These are phyloP conservation scores for Pythium sp. DNA, from an alignment of 352 stramenopile species.

Conservation along the genomic window DNA sequence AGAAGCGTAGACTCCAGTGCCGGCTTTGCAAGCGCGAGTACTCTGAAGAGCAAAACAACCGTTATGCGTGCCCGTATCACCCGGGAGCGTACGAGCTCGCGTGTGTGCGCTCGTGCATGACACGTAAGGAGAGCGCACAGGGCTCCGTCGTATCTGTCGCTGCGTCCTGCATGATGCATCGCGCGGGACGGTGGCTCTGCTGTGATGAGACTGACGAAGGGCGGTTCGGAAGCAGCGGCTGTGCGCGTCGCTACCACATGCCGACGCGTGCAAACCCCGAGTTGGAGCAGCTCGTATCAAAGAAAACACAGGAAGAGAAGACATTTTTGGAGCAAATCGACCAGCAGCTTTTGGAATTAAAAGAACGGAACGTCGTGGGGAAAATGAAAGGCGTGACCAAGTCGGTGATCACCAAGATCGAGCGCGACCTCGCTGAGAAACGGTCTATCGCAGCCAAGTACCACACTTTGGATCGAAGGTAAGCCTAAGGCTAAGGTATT, in stretches of 20 bases:
- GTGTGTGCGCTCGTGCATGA: slow-evolving; percentile 53
- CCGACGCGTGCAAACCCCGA: slow-evolving; percentile 40
- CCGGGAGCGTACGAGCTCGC: slow-evolving; percentile 60
- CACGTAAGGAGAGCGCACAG: slow-evolving; percentile 20
- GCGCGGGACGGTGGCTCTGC: slow-evolving; percentile 66
- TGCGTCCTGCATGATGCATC: slow-evolving; percentile 67
- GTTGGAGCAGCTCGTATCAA: slow-evolving; percentile 36
- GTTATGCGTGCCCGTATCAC: slow-evolving; percentile 64
- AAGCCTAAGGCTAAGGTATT: background rate
- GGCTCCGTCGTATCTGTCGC: slow-evolving; percentile 10
- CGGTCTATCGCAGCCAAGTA: slow-evolving; percentile 50
- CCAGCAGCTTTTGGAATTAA: slow-evolving; percentile 54
- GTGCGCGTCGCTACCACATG: slow-evolving; percentile 56
- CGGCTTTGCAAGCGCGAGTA: slow-evolving; percentile 63
- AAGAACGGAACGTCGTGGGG: slow-evolving; percentile 51
- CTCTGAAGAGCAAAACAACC: slow-evolving; percentile 71
- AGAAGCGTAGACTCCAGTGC: slow-evolving; percentile 50
- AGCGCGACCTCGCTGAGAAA: slow-evolving; percentile 42
- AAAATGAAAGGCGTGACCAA: slow-evolving; percentile 53
- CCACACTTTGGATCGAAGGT: slow-evolving; percentile 39
- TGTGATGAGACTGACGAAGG: slow-evolving; percentile 75
- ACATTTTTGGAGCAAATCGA: slow-evolving; percentile 47
- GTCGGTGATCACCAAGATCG: slow-evolving; percentile 46
- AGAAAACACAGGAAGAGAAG: slow-evolving; percentile 43
- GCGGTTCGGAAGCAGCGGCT: slow-evolving; percentile 60